Percentiles rank a stretch among this genome's conserved stretches.
phyloP scores from a whole-genome alignment of 2,329 filamentous ascomycete species.

The Diaporthe sp. region DNA sequence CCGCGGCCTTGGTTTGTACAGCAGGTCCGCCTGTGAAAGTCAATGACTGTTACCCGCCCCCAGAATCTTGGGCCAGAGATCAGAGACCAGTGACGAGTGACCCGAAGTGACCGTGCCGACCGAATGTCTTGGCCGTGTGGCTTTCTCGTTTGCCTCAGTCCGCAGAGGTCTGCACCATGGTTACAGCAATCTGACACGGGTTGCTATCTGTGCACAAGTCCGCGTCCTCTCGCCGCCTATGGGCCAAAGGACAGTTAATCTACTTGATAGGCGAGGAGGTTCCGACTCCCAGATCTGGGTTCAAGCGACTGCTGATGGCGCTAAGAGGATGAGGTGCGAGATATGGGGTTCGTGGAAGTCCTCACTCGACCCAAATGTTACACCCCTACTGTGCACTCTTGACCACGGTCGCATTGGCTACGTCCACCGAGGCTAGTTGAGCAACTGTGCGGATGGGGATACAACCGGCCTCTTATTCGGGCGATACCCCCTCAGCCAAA shows the following conservation, averaged over 20 bases:
- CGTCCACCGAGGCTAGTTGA: background rate
- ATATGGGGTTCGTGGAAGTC: background rate
- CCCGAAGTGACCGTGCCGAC: conserved; percentile 6
- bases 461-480: conserved; percentile 9
- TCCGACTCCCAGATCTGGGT: conserved; percentile 29
- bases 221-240: background rate
- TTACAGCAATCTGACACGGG: conserved; percentile 26
- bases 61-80: background rate
- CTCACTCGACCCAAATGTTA: background rate
- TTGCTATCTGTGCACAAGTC: conserved; percentile 15
- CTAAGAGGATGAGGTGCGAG: conserved; percentile 17
- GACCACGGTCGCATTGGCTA: conserved; percentile 15
- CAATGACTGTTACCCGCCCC: background rate
- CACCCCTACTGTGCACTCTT: conserved; percentile 11
- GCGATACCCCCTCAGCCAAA: conserved; percentile 5
- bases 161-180: background rate
- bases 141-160: conserved; percentile 4
- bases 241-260: conserved; percentile 14
- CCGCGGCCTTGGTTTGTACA: conserved; percentile 1
- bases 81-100: background rate
- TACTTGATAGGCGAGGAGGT: conserved; percentile 28
- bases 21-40: background rate
- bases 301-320: conserved; percentile 22
- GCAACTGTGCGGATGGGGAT: conserved; percentile 14
- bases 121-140: conserved; percentile 10